These are phyloP conservation scores for Clavispora santaluciae DNA, from an alignment of 805 yeast genomes.

Conservation along the genomic window DNA sequence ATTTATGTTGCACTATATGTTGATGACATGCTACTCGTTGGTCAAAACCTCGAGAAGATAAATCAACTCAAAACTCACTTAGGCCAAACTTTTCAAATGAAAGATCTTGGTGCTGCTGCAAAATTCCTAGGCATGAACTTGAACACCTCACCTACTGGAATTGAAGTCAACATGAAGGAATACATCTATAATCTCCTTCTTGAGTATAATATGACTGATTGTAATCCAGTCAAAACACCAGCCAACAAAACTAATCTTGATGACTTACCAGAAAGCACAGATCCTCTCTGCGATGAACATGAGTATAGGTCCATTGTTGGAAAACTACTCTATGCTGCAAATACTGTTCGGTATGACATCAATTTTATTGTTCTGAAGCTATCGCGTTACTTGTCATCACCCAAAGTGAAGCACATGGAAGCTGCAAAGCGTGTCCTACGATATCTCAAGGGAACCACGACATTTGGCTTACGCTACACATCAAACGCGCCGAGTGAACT, in stretches of 20 bases:
- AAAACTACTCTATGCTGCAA: conserved; percentile 2
- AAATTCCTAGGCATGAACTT: not conserved
- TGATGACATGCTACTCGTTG: too few species aligned
- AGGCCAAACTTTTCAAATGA: not conserved
- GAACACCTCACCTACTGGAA: not conserved
- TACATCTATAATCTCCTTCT: not conserved
- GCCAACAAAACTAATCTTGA: not conserved
- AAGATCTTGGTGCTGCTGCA: not conserved
- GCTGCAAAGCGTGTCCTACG: not conserved
- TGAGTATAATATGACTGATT: not conserved
- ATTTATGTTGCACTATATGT: not conserved
- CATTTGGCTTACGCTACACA: not conserved
- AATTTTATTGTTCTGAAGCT: not conserved
- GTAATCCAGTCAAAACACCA: too few species aligned
- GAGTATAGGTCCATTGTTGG: conserved; percentile 1
- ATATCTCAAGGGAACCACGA: not conserved
- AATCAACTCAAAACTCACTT: not conserved
- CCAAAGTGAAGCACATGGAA: not conserved
- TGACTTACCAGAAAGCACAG: not conserved
- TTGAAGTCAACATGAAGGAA: not conserved
- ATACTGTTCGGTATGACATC: conserved; percentile 2
- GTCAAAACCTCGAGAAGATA: not conserved
- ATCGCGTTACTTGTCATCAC: not conserved
- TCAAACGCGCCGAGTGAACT: not conserved
- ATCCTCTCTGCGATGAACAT: not conserved